Evolutionary conservation across 1,284 basidiomycete species (phyloP).

Genomic region (Cutaneotrichosporon daszewskae): DNA sequence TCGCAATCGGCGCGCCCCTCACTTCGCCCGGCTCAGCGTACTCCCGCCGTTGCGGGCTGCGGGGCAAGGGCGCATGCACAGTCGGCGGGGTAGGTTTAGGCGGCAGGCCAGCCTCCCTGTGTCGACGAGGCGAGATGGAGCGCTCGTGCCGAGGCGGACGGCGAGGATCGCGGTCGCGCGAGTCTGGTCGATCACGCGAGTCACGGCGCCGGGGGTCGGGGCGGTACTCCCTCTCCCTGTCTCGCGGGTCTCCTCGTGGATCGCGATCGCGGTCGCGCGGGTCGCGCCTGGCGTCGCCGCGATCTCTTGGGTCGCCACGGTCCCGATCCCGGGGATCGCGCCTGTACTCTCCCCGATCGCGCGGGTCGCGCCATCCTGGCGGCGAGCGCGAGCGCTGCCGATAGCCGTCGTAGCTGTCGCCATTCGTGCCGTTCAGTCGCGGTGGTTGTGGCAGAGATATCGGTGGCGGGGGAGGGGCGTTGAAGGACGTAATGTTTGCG

Average conservation of each 20-base stretch:
- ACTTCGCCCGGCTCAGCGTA: too few species aligned
- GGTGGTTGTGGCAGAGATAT: neutral
- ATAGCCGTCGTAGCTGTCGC: neutral
- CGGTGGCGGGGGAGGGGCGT: neutral
- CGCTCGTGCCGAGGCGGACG: too few species aligned
- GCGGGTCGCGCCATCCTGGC: neutral
- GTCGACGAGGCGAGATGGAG: too few species aligned
- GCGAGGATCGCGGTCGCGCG: neutral
- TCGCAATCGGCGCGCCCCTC: too few species aligned
- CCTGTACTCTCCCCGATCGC: neutral
- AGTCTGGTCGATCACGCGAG: too few species aligned
- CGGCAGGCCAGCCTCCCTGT: too few species aligned
- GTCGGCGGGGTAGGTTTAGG: too few species aligned
- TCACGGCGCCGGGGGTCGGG: too few species aligned
- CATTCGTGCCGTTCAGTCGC: neutral
- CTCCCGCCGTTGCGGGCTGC: neutral
- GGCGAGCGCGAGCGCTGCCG: constrained; percentile 3
- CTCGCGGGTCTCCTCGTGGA: neutral
- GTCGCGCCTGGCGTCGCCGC: neutral
- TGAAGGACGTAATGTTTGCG: constrained; percentile 15
- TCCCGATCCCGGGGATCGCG: neutral
- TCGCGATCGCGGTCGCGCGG: neutral
- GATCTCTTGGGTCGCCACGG: neutral
- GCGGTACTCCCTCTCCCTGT: neutral
- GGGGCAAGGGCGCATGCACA: neutral